These are phyloP conservation scores for Colletotrichum plurivorum DNA, from an alignment of 2,329 filamentous ascomycete genomes.

Conservation along the genomic window DNA sequence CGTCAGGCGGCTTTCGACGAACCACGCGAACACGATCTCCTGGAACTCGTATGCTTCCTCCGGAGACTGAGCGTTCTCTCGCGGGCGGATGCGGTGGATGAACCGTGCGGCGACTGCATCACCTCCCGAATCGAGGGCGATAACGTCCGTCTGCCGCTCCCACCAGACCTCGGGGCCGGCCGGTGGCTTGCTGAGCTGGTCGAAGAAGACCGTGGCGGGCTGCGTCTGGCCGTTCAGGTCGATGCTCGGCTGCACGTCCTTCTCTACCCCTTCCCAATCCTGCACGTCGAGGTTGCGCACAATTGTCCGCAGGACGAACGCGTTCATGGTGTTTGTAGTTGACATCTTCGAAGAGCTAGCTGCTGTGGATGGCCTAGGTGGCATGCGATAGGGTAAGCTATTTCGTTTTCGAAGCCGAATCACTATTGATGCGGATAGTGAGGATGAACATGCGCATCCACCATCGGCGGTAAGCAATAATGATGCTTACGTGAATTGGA, in stretches of 20 bases:
- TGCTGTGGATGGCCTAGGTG: background rate
- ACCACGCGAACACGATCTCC: constrained; percentile 24
- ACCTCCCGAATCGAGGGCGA: background rate
- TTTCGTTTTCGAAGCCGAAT: no score
- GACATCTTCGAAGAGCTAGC: background rate
- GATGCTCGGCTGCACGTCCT: background rate
- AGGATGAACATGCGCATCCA: no score
- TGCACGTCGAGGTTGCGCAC: background rate
- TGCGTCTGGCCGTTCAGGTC: background rate
- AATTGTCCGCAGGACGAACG: background rate
- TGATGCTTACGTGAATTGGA: no score
- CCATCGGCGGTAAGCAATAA: no score
- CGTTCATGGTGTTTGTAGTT: background rate
- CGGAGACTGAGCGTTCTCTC: background rate
- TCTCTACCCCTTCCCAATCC: constrained; percentile 8
- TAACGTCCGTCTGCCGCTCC: background rate
- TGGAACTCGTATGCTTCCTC: background rate
- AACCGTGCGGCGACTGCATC: background rate
- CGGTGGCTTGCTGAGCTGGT: background rate
- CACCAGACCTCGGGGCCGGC: background rate
- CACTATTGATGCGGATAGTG: no score
- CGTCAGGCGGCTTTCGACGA: background rate
- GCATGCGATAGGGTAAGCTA: no score
- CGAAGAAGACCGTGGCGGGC: background rate
- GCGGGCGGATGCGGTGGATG: background rate